Base-by-base conservation (phyloP, 2,329 filamentous ascomycete genomes). In the Alternaria arborescens region DNA sequence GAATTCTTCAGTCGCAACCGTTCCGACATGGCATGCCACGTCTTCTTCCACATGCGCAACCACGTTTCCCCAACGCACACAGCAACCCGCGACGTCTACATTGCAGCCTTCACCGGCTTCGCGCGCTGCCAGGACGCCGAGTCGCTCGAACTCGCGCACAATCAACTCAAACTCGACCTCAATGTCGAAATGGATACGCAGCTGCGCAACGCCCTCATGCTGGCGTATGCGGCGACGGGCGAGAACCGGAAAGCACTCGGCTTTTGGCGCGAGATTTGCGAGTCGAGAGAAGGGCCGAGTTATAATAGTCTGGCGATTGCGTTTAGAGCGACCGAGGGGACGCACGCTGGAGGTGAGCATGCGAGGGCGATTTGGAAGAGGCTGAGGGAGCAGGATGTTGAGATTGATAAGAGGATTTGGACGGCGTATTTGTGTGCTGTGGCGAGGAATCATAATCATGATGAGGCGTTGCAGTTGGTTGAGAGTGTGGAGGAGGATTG, bases 1-100 rank as follows among this genome's bases (percentile, higher is more conserved):
- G 83, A 86, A 22, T 97, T 98, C 79, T 97, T 96, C 74, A 81
- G 84, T 8, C 89, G 93, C 40, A 85, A 87, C 28, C 88, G 93
- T 11, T 85, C 92, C 12, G 94, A 98, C 71, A 93, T 97, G 86
- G 94, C 92, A 3, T 88, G 88, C 47, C 85, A 93, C 63, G 88
- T 97, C 34, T 97, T 99, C 78, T 91, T 91, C 14, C 92, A 97
- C 76, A 98, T 98, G 94, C 91, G 93, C n/a, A 86, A 90, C 52
- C 89, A 93, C 65, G 83, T 85, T 24, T 87, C 89, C 58, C 80
- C 81, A 3, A 80, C 82, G 1, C 86, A 87, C 22, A 87, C 90
- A 1, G 93, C 95, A 0, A 89, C 84, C 3, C 79, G 86, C 10
- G 88, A 92, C 44, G 91, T 91, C 5, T 99, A 99, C 74, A 85